These are phyloP conservation scores for Cystofilobasidium ferigula DNA, from an alignment of 768 basidiomycete species.

Conservation along the genomic window DNA sequence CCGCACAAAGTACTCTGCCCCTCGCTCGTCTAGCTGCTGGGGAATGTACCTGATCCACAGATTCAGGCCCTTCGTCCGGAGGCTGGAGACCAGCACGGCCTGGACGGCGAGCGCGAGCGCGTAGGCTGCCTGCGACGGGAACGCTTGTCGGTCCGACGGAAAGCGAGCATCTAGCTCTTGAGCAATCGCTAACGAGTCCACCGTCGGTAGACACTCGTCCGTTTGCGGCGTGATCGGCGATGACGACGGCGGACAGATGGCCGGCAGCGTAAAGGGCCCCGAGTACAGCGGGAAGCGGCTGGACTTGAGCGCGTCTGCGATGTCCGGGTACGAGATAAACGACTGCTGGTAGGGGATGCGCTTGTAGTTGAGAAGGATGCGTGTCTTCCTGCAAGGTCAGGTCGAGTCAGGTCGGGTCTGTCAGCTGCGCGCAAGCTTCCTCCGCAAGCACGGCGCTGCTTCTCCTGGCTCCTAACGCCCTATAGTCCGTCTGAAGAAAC, in stretches of 20 bases:
- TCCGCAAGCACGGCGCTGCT: neutral
- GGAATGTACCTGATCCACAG: neutral
- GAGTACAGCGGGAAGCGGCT: conserved; percentile 1
- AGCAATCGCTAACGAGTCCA: conserved; percentile 4
- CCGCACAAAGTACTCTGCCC: neutral
- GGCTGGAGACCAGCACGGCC: neutral
- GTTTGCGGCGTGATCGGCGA: neutral
- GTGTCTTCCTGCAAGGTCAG: neutral
- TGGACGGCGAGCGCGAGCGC: neutral
- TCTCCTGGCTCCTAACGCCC: too few species aligned
- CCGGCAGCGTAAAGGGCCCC: conserved; percentile 8
- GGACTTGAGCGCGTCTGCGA: conserved; percentile 4
- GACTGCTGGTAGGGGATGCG: conserved; percentile 26
- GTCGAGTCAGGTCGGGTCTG: neutral
- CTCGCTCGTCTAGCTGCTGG: neutral
- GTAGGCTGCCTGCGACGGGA: neutral
- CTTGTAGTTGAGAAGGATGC: conserved; percentile 28
- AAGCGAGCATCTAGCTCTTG: neutral
- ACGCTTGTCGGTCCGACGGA: neutral
- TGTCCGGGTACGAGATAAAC: conserved; percentile 30
- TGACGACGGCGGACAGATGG: conserved; percentile 5
- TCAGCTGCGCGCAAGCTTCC: neutral
- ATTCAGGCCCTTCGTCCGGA: neutral
- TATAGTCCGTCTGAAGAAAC: too few species aligned
- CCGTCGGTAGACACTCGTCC: neutral